Percentiles rank a stretch among this genome's conserved stretches.
These are phyloP conservation scores for Rhodamnia rubescens DNA, from an alignment of 345 rosid species.

Conservation along the genomic window DNA sequence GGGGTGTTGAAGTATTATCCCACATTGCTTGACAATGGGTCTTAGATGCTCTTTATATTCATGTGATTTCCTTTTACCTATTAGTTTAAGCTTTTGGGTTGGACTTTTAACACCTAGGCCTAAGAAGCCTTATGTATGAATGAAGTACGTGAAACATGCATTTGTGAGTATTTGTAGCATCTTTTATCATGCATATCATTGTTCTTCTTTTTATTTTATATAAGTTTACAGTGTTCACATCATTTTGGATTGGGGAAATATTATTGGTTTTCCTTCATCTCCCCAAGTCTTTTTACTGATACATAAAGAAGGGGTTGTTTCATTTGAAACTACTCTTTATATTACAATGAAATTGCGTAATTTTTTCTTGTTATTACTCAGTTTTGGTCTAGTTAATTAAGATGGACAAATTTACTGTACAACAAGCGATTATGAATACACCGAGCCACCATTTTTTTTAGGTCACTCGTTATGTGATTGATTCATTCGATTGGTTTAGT, in stretches of 20 bases:
- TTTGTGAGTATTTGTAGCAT: not conserved
- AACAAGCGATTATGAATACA: not conserved
- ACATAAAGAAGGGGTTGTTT: not conserved
- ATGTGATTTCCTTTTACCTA: too few species aligned
- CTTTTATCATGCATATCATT: not conserved
- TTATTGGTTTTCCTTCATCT: not conserved
- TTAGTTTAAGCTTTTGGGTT: too few species aligned
- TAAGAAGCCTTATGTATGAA: not conserved
- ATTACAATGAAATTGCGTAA: not conserved
- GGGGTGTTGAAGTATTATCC: too few species aligned
- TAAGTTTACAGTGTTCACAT: not conserved
- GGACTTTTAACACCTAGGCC: not conserved
- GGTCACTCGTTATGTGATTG: not conserved
- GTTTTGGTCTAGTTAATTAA: not conserved
- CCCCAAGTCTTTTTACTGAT: not conserved
- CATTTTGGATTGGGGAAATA: not conserved
- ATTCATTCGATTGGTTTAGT: not conserved
- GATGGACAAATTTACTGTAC: not conserved
- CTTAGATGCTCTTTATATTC: too few species aligned
- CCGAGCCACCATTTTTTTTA: not conserved
- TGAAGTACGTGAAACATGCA: not conserved
- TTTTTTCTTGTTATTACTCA: not conserved
- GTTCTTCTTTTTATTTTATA: not conserved
- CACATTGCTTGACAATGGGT: too few species aligned
- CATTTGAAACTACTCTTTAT: not conserved